These are phyloP conservation scores for Sarocladiaceae sp. DNA, from an alignment of 2,329 filamentous ascomycete species.

Conservation along the genomic window DNA sequence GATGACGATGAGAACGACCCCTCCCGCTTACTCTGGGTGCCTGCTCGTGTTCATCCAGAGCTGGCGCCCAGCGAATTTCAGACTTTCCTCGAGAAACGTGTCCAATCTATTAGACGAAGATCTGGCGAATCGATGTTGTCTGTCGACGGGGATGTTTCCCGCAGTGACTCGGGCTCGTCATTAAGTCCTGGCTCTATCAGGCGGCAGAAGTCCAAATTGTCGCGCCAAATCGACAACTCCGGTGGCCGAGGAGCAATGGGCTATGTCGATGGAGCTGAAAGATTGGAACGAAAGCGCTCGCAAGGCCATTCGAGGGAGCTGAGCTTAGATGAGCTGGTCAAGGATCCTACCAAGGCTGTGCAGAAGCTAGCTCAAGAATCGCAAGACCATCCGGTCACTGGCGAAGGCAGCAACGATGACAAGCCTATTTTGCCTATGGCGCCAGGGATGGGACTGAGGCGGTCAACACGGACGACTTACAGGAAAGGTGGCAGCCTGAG, in stretches of 20 bases:
- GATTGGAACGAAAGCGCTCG: constrained; percentile 70
- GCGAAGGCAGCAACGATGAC: constrained; percentile 56
- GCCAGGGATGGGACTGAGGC: constrained; percentile 73
- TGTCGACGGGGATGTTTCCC: constrained; percentile 45
- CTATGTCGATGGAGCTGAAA: constrained; percentile 81
- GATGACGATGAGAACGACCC: constrained; percentile 83
- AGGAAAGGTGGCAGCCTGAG: constrained; percentile 79
- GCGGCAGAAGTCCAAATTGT: constrained; percentile 94
- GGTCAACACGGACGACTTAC: constrained; percentile 90
- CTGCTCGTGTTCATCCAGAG: constrained; percentile 89
- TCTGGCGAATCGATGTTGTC: constrained; percentile 69
- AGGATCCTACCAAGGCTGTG: constrained; percentile 69
- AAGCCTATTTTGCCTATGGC: constrained; percentile 81
- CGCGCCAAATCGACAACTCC: constrained; percentile 78
- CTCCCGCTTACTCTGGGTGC: constrained; percentile 90
- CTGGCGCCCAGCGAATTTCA: constrained; percentile 95
- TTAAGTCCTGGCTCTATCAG: constrained; percentile 52
- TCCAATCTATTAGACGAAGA: constrained; percentile 81
- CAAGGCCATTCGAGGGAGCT: constrained; percentile 54
- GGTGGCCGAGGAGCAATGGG: constrained; percentile 52
- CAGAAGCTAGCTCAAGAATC: constrained; percentile 61
- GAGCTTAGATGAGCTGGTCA: constrained; percentile 77
- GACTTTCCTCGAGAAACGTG: constrained; percentile 88
- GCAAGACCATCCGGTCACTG: constrained; percentile 37
- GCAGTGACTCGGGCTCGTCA: constrained; percentile 48